A percentile compares a stretch with the other conserved stretches of the same genome.
These are phyloP conservation scores for Calonectria honghensis DNA, from an alignment of 2,329 filamentous ascomycete species.

Conservation along the genomic window DNA sequence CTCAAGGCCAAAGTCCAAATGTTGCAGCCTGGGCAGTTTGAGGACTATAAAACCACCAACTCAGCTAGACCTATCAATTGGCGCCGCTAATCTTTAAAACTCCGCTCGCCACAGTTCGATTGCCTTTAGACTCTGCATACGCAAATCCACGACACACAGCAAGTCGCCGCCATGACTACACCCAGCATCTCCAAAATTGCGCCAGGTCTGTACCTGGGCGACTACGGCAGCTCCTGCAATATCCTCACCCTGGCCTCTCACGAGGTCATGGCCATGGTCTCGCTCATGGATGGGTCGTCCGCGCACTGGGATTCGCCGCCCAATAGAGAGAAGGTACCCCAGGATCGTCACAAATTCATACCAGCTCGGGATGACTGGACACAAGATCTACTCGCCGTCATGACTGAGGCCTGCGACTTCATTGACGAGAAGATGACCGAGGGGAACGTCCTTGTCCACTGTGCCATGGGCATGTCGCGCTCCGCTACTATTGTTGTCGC, in stretches of 20 bases:
- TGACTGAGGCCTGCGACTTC: not conserved
- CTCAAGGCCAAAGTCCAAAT: no score
- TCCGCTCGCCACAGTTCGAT: not conserved
- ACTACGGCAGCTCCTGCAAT: not conserved
- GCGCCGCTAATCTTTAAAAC: not conserved
- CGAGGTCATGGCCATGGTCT: conserved; percentile 1
- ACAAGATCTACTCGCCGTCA: not conserved
- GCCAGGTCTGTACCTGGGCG: conserved; percentile 6
- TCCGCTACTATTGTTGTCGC: conserved; percentile 12
- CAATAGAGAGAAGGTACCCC: conserved; percentile 6
- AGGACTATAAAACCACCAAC: no score
- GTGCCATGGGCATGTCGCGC: conserved; percentile 10
- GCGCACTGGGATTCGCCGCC: not conserved
- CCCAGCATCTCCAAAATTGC: not conserved
- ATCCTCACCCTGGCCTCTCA: not conserved
- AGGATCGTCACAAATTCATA: conserved; percentile 10
- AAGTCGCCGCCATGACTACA: not conserved
- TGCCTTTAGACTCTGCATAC: not conserved
- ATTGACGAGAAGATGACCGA: not conserved
- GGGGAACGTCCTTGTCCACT: conserved; percentile 15
- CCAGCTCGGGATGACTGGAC: not conserved
- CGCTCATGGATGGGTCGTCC: not conserved
- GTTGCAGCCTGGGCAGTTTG: no score
- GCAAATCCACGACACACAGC: not conserved
- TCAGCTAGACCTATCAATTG: not conserved